phyloP scores from a whole-genome alignment of 768 basidiomycete species.

The Panaeolus cyanescens region DNA sequence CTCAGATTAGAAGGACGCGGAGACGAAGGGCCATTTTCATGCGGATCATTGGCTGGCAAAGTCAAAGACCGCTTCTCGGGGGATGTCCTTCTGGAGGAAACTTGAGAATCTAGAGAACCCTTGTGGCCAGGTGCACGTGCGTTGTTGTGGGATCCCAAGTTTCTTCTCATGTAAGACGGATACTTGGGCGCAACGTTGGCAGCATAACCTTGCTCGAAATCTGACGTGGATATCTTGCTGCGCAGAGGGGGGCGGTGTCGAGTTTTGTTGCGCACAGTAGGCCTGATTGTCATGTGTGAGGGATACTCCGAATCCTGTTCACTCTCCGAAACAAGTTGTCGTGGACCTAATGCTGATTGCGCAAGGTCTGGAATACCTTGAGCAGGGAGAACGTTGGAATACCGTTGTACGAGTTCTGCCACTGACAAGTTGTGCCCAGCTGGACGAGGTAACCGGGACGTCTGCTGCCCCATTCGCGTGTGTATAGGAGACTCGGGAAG shows the following conservation, averaged over 20 bases:
- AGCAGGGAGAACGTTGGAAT: slow-evolving; percentile 75
- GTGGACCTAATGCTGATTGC: slow-evolving; percentile 68
- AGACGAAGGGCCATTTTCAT: slow-evolving; percentile 47
- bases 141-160: slow-evolving; percentile 32
- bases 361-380: slow-evolving; percentile 73
- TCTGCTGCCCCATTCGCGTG: slow-evolving; percentile 26
- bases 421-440: slow-evolving; percentile 62
- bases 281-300: slow-evolving; percentile 27
- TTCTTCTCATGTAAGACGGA: slow-evolving; percentile 54
- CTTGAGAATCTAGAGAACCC: slow-evolving; percentile 52
- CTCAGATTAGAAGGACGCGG: slow-evolving; percentile 34
- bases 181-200: slow-evolving; percentile 88
- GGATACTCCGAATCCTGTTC: slow-evolving; percentile 72
- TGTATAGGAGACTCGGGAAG: slow-evolving; percentile 19
- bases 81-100: slow-evolving; percentile 65
- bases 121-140: slow-evolving; percentile 60
- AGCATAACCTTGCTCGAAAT: slow-evolving; percentile 91
- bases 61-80: slow-evolving; percentile 65
- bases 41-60: slow-evolving; percentile 39
- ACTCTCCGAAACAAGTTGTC: slow-evolving; percentile 71
- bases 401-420: slow-evolving; percentile 83
- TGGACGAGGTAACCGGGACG: slow-evolving; percentile 68
- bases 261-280: slow-evolving; percentile 45
- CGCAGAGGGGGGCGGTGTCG: slow-evolving; percentile 51
- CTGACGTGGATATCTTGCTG: slow-evolving; percentile 72